Evolutionary conservation across 225 moss, liverwort and hornwort species (phyloP).

Genomic region (Sphagnum contortum): DNA sequence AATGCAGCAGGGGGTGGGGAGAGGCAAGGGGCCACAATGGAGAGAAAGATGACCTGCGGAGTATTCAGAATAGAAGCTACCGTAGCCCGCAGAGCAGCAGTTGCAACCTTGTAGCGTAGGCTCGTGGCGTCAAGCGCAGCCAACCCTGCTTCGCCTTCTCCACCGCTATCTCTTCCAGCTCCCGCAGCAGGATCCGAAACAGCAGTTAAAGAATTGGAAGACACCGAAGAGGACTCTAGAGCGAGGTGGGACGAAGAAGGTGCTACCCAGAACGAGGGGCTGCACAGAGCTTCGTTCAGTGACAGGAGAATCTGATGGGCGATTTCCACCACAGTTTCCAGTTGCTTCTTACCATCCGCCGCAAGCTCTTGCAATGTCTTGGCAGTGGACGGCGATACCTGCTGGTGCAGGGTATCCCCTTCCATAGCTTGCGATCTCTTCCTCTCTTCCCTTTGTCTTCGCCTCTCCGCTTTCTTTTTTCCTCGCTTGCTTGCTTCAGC

Average conservation of each 20-base stretch:
- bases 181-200: slow-evolving; percentile 2
- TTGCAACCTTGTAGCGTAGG: slow-evolving; percentile 64
- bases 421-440: slow-evolving; percentile 29
- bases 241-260: slow-evolving; percentile 24
- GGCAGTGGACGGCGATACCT: neutral
- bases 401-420: slow-evolving; percentile 14
- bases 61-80: slow-evolving; percentile 55
- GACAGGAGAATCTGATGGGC: slow-evolving; percentile 77
- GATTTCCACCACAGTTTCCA: slow-evolving; percentile 74
- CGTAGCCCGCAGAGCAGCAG: slow-evolving; percentile 63
- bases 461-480: too few species aligned
- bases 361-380: slow-evolving; percentile 55
- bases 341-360: slow-evolving; percentile 54
- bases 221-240: slow-evolving; percentile 4
- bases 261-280: slow-evolving; percentile 64
- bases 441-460: neutral
- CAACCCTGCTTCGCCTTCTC: slow-evolving; percentile 54
- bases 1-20: too few species aligned
- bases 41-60: slow-evolving; percentile 17
- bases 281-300: slow-evolving; percentile 66
- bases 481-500: too few species aligned
- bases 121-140: slow-evolving; percentile 59
- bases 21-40: too few species aligned
- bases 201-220: slow-evolving; percentile 4
- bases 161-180: slow-evolving; percentile 8